Evolutionary conservation across 768 basidiomycete genomes (phyloP).

Genomic region (Boletus edulis): DNA sequence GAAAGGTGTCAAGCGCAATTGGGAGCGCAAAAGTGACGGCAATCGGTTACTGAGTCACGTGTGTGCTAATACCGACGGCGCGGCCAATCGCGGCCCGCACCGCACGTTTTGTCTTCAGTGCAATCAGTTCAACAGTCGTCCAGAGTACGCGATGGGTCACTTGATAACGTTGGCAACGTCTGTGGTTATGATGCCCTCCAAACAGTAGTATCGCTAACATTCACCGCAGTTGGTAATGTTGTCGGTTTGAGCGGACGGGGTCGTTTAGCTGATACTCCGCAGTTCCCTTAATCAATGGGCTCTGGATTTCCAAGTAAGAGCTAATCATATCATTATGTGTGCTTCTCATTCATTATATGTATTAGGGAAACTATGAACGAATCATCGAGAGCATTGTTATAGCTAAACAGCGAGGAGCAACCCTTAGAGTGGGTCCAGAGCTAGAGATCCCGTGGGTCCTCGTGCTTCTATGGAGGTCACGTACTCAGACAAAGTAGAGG

Average conservation of each 20-base stretch:
- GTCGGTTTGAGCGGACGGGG: neutral
- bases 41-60: no score
- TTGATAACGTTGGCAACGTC: slow-evolving; percentile 88
- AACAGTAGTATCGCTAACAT: neutral
- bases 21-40: no score
- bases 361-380: slow-evolving; percentile 88
- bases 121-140: no score
- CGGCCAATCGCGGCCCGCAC: no score
- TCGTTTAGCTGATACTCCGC: slow-evolving; percentile 11
- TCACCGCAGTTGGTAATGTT: slow-evolving; percentile 24
- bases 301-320: slow-evolving; percentile 81
- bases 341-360: neutral
- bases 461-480: neutral
- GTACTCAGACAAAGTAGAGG: slow-evolving; percentile 50
- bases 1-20: no score
- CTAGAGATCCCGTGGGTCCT: slow-evolving; percentile 83
- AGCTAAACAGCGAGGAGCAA: slow-evolving; percentile 87
- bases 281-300: slow-evolving; percentile 98
- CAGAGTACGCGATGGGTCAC: slow-evolving; percentile 61
- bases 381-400: slow-evolving; percentile 85
- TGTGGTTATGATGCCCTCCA: slow-evolving; percentile 25
- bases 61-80: no score
- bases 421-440: slow-evolving; percentile 92
- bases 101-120: no score
- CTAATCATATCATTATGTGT: neutral